Base-by-base conservation (phyloP, 2,329 filamentous ascomycete species). In the Penicillium palitans region DNA sequence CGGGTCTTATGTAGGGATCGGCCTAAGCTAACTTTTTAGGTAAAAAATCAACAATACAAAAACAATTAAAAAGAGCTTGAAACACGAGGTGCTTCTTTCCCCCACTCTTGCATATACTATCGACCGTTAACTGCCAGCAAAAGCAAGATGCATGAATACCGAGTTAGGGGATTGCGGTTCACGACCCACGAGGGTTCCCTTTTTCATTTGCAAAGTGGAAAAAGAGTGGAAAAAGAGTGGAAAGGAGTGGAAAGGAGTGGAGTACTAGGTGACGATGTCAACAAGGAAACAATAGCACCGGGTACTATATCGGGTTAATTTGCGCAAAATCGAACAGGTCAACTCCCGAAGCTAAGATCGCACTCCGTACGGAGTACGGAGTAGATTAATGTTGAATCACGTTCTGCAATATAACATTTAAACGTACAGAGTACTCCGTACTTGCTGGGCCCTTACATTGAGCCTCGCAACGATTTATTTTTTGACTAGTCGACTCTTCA, bases 191-290 rank as follows among this genome's bases (percentile, higher is more conserved):
- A 29, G 40, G 39, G 24, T 55, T 58, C 57, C 47, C 40, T 45
- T 59, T 66, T 57, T 65, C 57, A 59, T 62, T 63, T 66, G 25
- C 39, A 55, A 42, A 57, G 61, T 61, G 61, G 61, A 60, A 58
- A 9, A 9, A 17, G 5, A 57, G 61, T 61, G 61, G 61, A 60
- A 58, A 9, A 9, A 17, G 5, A 19, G 42, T 6, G 21, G 41
- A n/a, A 27, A 9, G 17, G 5, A 19, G 42, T 6, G 21, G 41
- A n/a, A 27, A 10, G 17, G 24, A 42, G 52, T 55, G 52, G 52
- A 42, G 24, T 35, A 8, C 44, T 62, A 55, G 60, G 64, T 56
- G 33, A 53, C 40, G 40, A 51, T 35, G 31, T 39, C 37, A 49
- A 35, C 37, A 49, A 29, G 40, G 33, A 37, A 55, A 49, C 25